These are phyloP conservation scores for Kodamaea plutei DNA, from an alignment of 1,139 yeast species.

Conservation along the genomic window DNA sequence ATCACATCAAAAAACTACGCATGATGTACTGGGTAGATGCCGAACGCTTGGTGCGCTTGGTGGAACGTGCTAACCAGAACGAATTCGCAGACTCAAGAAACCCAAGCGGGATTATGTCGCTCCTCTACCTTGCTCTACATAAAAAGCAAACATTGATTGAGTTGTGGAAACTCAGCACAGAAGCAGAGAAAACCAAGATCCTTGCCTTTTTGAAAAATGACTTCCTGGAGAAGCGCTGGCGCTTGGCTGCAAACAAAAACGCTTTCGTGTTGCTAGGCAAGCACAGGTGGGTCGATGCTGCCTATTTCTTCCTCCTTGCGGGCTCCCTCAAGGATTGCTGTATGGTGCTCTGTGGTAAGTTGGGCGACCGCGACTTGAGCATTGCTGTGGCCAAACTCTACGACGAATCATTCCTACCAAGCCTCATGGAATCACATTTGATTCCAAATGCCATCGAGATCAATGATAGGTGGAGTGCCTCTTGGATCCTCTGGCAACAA, in stretches of 20 bases:
- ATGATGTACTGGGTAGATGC: constrained; percentile 69
- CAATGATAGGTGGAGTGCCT: constrained; percentile 80
- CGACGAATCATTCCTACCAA: constrained; percentile 32
- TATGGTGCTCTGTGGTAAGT: constrained; percentile 62
- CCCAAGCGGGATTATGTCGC: constrained; percentile 66
- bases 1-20: constrained; percentile 55
- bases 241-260: constrained; percentile 83
- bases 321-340: constrained; percentile 74
- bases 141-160: constrained; percentile 77
- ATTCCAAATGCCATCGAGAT: constrained; percentile 53
- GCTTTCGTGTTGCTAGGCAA: constrained; percentile 88
- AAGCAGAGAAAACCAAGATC: constrained; percentile 81
- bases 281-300: constrained; percentile 84
- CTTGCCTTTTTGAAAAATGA: constrained; percentile 72
- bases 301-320: constrained; percentile 83
- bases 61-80: constrained; percentile 69
- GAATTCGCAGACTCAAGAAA: constrained; percentile 62
- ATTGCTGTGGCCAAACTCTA: constrained; percentile 76
- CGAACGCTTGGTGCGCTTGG: constrained; percentile 41
- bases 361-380: constrained; percentile 68
- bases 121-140: constrained; percentile 71
- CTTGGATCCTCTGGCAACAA: constrained; percentile 78
- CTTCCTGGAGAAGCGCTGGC: constrained; percentile 72
- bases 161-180: constrained; percentile 77
- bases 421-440: constrained; percentile 48